These are phyloP conservation scores for Eucalyptus regnans DNA, from an alignment of 345 rosid species.

Conservation along the genomic window DNA sequence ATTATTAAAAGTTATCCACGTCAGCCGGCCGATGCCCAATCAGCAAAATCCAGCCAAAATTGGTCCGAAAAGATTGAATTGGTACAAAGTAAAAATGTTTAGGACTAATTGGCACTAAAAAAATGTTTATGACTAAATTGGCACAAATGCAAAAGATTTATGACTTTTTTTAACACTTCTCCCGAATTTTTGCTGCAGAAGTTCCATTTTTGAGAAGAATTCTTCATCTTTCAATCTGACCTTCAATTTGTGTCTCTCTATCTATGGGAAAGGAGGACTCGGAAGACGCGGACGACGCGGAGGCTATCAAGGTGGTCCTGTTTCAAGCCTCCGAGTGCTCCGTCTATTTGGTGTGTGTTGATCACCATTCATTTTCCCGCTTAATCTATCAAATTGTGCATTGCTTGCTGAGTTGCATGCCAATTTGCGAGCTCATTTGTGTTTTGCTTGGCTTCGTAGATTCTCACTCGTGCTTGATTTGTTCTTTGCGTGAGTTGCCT, in stretches of 20 bases:
- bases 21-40: accelerated
- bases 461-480: not conserved
- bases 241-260: not conserved
- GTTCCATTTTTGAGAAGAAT: not conserved
- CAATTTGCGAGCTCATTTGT: too few species aligned
- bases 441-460: not conserved
- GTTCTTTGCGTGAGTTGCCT: not conserved
- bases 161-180: too few species aligned
- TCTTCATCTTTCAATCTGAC: not conserved
- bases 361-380: not conserved
- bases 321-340: not conserved
- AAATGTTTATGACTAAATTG: too few species aligned
- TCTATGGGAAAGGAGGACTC: not conserved
- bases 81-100: too few species aligned
- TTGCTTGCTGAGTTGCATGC: too few species aligned
- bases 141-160: too few species aligned
- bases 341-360: not conserved
- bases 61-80: accelerated
- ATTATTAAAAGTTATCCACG: accelerated
- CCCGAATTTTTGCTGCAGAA: accelerated
- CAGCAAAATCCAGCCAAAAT: accelerated
- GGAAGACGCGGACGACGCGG: not conserved
- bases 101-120: too few species aligned
- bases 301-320: not conserved
- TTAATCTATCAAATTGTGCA: too few species aligned